Base-by-base conservation (phyloP, 495 filamentous ascomycete species). In the Penicillium coffeae region DNA sequence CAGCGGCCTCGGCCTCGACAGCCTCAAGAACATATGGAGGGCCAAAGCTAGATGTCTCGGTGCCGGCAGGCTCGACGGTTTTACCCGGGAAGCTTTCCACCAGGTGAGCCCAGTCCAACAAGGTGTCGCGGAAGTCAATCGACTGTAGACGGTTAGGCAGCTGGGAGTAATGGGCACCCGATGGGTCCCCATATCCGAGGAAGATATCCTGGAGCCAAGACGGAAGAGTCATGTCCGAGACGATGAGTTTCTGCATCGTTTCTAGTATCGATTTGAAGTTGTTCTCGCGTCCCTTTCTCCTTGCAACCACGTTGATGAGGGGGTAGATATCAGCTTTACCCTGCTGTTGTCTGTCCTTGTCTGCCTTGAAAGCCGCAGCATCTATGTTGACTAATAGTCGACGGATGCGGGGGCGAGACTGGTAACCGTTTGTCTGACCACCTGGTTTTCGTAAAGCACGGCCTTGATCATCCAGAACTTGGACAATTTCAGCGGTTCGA, bases 121-220 rank as follows among this genome's bases (percentile, higher is more conserved):
- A 94, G 0, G 94, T 97, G 59, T 99, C 93, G 36, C 88, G 82
- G 62, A 87, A 97, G 60, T 99, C 90, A 47, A 97, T 69, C 34
- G 79, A 84, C 51, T 78, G 76, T 34, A 95, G 75, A 37, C 81
- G 78, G 64, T 90, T 95, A 2, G 89, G 68, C 9, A 98, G 75
- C 39, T 89, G 82, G 19, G 86, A 87, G 62, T 95, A 96, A 16
- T 86, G 85, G 14, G 93, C 93, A 39, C 86, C 81, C 18, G 88
- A 79, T 30, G 93, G 92, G 66, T 97, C 90, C 19, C 94, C 93
- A 70, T 92, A 96, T 6, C 93, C 93, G 13, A 99, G 77, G 70
- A 99, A 97, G 6, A 96, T 91, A 45, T 97, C 93, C 58, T 95
- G 89, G 22, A 99, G 72, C 93, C 93, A 99, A 10, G 85, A 78